phyloP scores from a whole-genome alignment of 257 asterid genomes.

The Echites panduratus region DNA sequence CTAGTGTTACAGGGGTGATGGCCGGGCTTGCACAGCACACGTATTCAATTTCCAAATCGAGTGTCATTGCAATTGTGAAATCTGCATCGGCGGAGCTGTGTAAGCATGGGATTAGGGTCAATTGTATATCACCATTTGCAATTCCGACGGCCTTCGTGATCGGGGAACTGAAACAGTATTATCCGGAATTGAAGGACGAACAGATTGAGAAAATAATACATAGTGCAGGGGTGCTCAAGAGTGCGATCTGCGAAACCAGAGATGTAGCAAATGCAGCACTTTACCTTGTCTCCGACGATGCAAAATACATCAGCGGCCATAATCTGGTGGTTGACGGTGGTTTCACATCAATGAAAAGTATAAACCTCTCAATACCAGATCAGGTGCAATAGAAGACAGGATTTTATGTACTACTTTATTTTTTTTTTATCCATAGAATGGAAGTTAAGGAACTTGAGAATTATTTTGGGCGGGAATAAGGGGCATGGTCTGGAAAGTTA shows the following conservation, averaged over 20 bases:
- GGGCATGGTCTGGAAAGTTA: too few relatives aligned
- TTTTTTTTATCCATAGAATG: not conserved
- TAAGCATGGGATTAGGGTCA: constrained; percentile 62
- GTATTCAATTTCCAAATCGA: constrained; percentile 60
- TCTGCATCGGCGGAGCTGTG: constrained; percentile 62
- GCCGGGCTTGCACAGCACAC: constrained; percentile 79
- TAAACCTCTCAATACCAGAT: constrained; percentile 19
- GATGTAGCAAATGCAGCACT: constrained; percentile 81
- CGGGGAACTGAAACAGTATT: constrained; percentile 46
- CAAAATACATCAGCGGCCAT: constrained; percentile 75
- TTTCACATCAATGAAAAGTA: constrained; percentile 38
- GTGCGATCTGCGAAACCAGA: constrained; percentile 51
- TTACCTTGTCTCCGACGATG: constrained; percentile 70
- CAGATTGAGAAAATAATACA: constrained; percentile 46
- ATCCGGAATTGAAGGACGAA: constrained; percentile 33
- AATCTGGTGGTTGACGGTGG: constrained; percentile 85
- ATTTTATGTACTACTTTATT: not conserved
- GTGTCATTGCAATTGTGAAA: constrained; percentile 57
- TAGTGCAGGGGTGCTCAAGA: constrained; percentile 46
- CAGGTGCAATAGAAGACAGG: not conserved
- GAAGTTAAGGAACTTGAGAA: not conserved
- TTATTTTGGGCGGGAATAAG: not conserved
- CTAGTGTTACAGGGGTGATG: constrained; percentile 66
- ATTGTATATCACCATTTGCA: constrained; percentile 78
- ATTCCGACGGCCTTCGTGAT: constrained; percentile 62